Percentiles rank a stretch among this genome's conserved stretches.
phyloP scores from a whole-genome alignment of 2,329 filamentous ascomycete species.

The Aspergillus udagawae region DNA sequence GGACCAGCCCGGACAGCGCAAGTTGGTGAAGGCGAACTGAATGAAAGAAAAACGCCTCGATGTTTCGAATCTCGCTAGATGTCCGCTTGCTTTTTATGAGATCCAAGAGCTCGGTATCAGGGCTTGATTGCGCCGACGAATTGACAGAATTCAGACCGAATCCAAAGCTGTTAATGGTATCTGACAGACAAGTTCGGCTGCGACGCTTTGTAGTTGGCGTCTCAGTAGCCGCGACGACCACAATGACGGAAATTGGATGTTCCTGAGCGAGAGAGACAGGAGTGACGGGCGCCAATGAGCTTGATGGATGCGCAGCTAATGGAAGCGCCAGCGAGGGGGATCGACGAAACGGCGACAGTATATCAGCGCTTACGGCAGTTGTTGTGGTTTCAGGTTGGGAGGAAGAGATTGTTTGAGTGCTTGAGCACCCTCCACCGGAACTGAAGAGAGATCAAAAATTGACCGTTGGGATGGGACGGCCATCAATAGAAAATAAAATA shows the following conservation, averaged over 20 bases:
- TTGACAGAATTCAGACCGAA: not conserved
- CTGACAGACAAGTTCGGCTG: conserved; percentile 10
- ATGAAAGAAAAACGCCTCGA: not conserved
- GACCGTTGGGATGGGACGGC: not conserved
- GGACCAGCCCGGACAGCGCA: conserved; percentile 16
- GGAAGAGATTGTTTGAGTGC: not conserved
- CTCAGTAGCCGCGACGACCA: conserved; percentile 19
- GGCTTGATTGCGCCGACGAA: not conserved
- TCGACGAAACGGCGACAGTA: conserved; percentile 8
- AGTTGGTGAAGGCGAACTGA: not conserved
- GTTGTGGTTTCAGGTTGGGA: conserved; percentile 6
- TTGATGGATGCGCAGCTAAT: conserved; percentile 1
- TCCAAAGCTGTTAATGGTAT: conserved; percentile 4
- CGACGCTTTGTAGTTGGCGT: conserved; percentile 12
- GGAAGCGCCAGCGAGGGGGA: conserved; percentile 21
- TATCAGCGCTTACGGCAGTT: conserved; percentile 17
- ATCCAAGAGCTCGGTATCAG: not conserved
- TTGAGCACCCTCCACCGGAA: not conserved
- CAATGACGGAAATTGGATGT: conserved; percentile 15
- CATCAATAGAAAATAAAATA: not conserved
- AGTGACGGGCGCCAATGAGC: conserved; percentile 15
- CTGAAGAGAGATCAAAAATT: not conserved
- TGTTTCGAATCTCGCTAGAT: not conserved
- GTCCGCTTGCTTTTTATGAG: not conserved
- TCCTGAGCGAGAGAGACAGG: conserved; percentile 3